Evolutionary conservation across 2,329 filamentous ascomycete genomes (phyloP).

Genomic region (Ampelomyces quisqualis): DNA sequence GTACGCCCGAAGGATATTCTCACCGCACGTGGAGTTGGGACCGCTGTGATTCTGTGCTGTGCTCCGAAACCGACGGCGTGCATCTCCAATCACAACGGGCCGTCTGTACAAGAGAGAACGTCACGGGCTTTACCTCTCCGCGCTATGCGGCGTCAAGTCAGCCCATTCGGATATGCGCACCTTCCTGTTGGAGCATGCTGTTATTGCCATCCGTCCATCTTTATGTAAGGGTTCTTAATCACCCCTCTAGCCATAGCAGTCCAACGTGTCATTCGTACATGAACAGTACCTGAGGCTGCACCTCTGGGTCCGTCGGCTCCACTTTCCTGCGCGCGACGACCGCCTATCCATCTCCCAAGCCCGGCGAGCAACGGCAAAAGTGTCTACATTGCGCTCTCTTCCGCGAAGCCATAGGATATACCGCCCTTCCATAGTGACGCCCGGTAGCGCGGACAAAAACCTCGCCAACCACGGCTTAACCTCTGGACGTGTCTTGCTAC

Average conservation of each 20-base stretch:
- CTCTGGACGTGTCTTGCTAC: conserved; percentile 2
- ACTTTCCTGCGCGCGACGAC: neutral
- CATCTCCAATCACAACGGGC: conserved; percentile 7
- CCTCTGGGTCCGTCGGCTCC: neutral
- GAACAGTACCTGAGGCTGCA: conserved; percentile 1
- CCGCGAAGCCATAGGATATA: neutral
- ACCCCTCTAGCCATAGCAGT: neutral
- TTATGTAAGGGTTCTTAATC: no score
- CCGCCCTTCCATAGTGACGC: neutral
- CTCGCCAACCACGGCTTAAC: neutral
- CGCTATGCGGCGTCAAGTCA: neutral
- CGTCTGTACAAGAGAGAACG: conserved; percentile 1
- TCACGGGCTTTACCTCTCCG: neutral
- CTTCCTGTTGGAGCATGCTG: no score
- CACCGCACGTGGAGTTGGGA: neutral
- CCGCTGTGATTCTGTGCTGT: conserved; percentile 6
- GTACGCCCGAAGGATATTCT: neutral
- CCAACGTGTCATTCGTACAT: neutral
- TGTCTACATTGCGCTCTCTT: conserved; percentile 1
- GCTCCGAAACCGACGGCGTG: conserved; percentile 14
- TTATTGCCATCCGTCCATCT: no score
- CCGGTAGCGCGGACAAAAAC: neutral
- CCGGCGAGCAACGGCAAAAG: conserved; percentile 3
- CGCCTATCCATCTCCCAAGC: neutral
- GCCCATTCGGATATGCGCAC: no score